Conservation (phyloP, 768 basidiomycete species). For the Pulveroboletus sp. region DNA sequence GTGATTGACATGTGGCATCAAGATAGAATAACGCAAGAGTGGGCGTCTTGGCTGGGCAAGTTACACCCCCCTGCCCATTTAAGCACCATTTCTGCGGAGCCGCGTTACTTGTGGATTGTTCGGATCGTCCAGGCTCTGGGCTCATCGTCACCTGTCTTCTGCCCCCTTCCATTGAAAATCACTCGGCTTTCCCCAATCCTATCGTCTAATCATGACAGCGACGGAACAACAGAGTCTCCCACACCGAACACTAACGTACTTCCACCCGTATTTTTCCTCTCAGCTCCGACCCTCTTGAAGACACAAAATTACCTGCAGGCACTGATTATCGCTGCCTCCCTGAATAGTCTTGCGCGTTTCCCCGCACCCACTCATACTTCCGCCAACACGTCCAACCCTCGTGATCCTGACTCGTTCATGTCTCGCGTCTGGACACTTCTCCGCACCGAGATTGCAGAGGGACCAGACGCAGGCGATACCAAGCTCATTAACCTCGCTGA, state of each 20-base stretch:
- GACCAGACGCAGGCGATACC: slow-evolving; percentile 35
- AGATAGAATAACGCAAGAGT: slow-evolving; percentile 20
- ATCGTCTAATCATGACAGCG: neutral
- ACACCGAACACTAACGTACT: slow-evolving; percentile 37
- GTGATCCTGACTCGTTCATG: slow-evolving; percentile 39
- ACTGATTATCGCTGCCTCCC: slow-evolving; percentile 56
- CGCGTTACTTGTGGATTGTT: slow-evolving; percentile 39
- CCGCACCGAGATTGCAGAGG: slow-evolving; percentile 45
- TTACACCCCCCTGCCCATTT: slow-evolving; percentile 3
- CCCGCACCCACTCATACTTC: slow-evolving; percentile 18
- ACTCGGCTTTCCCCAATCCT: slow-evolving; percentile 4
- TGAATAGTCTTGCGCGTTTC: slow-evolving; percentile 52
- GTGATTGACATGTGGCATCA: slow-evolving; percentile 49
- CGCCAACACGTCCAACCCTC: slow-evolving; percentile 6
- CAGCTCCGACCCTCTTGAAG: slow-evolving; percentile 46
- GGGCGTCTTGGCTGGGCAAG: slow-evolving; percentile 23
- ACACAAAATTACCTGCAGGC: slow-evolving; percentile 71
- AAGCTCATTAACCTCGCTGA: slow-evolving; percentile 69
- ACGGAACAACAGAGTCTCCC: neutral
- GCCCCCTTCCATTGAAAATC: slow-evolving; percentile 27
- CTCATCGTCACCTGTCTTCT: slow-evolving; percentile 38
- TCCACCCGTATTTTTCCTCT: slow-evolving; percentile 66
- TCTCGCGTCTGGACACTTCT: slow-evolving; percentile 64
- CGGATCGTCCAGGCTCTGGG: slow-evolving; percentile 44
- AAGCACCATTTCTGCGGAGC: slow-evolving; percentile 11